Base-by-base conservation (phyloP, 2,329 filamentous ascomycete species). In the Lasiodiplodia gonubiensis region DNA sequence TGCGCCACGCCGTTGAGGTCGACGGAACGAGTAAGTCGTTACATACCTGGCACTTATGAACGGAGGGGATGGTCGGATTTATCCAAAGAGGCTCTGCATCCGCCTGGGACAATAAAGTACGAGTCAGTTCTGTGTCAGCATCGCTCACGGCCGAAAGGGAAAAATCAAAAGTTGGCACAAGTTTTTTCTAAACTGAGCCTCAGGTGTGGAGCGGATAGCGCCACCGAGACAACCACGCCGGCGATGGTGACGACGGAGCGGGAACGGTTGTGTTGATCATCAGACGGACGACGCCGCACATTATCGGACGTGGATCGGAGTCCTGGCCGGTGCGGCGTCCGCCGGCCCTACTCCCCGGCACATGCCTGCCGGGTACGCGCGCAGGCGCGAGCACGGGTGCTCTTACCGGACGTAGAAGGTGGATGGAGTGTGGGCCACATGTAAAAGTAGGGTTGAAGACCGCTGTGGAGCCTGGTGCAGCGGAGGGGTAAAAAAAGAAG, bases 361-460 rank as follows among this genome's bases (percentile, higher is more conserved):
- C 42, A 18, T 25, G 59, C 59, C 12, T 46, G n/a, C 14, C 10
- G 18, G n/a, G 42, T 46, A 46, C 42, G 6, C 18, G 16, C 18
- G 42, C 42, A 30, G 27, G 59, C 42, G 6, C 7, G 42, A 6
- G 42, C 42, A 30, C 42, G 59, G 46, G n/a, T 51, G 59, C 30
- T 63, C 59, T 63, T 63, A 63, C 59, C 49, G 57, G 57, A 42
- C 30, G 30, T 33, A 39, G 57, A 33, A 61, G 57, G 57, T 61
- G 42, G 18, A n/a, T 21, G 42, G 42, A 18, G 57, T 7, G 55
- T 48, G 37, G 21, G 39, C 39, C 33, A 25, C 30, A 59, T 35
- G 35, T 30, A n/a, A 21, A 37, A 21, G 4, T 8, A 59, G 21
- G 35, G 21, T 35, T 23, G 51, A 27, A 42, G 39, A 46, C 42